Conservation (phyloP, 1,139 yeast species). For the Diutina catenulata region DNA sequence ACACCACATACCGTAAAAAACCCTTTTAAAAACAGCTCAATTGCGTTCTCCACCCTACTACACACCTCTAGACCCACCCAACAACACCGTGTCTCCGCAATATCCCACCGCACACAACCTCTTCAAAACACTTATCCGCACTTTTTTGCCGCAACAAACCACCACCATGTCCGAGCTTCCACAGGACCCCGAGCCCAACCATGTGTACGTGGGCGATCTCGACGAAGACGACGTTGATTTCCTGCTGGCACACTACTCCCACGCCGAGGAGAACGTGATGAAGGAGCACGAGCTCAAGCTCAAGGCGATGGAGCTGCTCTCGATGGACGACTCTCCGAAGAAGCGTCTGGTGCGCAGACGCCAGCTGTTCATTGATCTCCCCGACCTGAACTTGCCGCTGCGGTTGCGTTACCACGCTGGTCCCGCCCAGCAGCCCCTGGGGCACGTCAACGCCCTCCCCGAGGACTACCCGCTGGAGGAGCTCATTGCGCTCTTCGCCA, state of each 20-base stretch:
- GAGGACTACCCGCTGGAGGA: conserved; percentile 62
- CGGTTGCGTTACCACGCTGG: conserved; percentile 14
- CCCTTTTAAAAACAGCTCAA: no score
- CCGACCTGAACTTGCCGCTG: conserved; percentile 11
- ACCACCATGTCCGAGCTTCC: no score
- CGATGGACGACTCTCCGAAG: conserved; percentile 9
- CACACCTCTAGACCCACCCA: no score
- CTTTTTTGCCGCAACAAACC: no score
- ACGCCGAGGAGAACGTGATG: conserved; percentile 55
- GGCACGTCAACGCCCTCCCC: conserved; percentile 41
- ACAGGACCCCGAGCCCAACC: no score
- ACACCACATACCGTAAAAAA: no score
- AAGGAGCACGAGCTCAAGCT: conserved; percentile 63
- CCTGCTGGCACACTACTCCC: conserved; percentile 44
- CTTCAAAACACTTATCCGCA: no score
- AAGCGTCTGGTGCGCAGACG: conserved; percentile 16
- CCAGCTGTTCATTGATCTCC: conserved; percentile 41
- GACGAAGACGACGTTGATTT: not conserved
- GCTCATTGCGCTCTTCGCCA: conserved; percentile 54
- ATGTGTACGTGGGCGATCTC: not conserved
- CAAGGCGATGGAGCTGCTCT: conserved; percentile 49
- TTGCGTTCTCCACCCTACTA: no score
- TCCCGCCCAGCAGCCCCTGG: conserved; percentile 11
- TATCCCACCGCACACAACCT: no score
- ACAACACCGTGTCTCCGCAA: no score